Conservation (phyloP, 2,329 filamentous ascomycete genomes). For the Claviceps quebecensis region DNA sequence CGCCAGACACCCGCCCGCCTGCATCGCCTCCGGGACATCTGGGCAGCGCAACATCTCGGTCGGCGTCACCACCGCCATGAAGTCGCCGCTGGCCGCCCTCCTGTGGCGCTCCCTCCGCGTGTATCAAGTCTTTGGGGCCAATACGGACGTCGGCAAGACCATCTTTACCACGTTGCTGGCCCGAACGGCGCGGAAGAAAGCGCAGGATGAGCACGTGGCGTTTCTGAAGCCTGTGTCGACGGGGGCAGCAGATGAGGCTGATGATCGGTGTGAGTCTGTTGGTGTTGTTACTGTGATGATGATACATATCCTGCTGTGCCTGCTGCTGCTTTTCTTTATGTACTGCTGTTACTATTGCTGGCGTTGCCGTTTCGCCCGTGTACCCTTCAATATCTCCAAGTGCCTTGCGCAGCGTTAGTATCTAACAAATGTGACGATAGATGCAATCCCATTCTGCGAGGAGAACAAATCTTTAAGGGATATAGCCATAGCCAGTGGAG, state of each 20-base stretch:
- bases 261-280: slow-evolving; percentile 43
- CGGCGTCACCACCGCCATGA: slow-evolving; percentile 3
- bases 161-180: slow-evolving; percentile 62
- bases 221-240: slow-evolving; percentile 79
- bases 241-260: slow-evolving; percentile 53
- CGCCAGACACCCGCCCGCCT: too few relatives aligned
- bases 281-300: neutral
- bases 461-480: too few relatives aligned
- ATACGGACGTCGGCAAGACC: slow-evolving; percentile 77
- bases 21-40: too few relatives aligned
- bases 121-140: slow-evolving; percentile 70
- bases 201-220: slow-evolving; percentile 33
- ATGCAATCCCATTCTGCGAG: neutral
- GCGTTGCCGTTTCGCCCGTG: neutral
- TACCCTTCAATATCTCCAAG: neutral
- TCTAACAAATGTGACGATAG: neutral
- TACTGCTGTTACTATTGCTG: too few relatives aligned
- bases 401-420: neutral
- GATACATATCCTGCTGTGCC: too few relatives aligned
- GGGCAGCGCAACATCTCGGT: neutral
- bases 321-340: too few relatives aligned
- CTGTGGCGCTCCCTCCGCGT: slow-evolving; percentile 55
- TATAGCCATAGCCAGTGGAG: neutral
- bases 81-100: slow-evolving; percentile 38
- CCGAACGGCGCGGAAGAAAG: slow-evolving; percentile 39